Evolutionary conservation across 2,329 filamentous ascomycete species (phyloP).

Genomic region (Hymenoscyphus linearis): DNA sequence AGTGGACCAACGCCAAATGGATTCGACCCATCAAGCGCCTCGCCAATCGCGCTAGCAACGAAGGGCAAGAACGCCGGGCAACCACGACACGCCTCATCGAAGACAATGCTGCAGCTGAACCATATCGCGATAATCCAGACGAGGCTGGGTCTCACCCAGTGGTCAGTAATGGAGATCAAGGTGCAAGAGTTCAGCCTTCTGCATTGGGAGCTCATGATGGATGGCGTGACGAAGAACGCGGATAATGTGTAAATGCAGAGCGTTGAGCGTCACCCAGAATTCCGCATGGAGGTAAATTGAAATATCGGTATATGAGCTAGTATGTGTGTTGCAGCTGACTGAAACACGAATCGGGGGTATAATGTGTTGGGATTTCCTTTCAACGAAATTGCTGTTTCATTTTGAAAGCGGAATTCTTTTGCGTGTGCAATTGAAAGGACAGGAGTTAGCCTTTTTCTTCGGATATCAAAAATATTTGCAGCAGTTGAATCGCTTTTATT

Average conservation of each 20-base stretch:
- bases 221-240: slow-evolving; percentile 20
- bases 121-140: slow-evolving; percentile 23
- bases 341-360: too few species aligned
- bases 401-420: too few species aligned
- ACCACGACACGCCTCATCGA: slow-evolving; percentile 24
- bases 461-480: too few species aligned
- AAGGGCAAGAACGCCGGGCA: slow-evolving; percentile 21
- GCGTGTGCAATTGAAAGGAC: too few species aligned
- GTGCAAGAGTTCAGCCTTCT: slow-evolving; percentile 26
- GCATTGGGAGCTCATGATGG: slow-evolving; percentile 17
- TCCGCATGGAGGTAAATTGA: too few species aligned
- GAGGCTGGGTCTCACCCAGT: background rate
- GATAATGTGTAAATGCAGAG: background rate
- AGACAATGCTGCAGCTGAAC: slow-evolving; percentile 16
- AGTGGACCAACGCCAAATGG: slow-evolving; percentile 21
- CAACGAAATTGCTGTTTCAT: too few species aligned
- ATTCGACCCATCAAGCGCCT: slow-evolving; percentile 15
- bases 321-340: too few species aligned
- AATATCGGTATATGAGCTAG: too few species aligned
- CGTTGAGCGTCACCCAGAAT: too few species aligned
- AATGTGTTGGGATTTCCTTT: too few species aligned
- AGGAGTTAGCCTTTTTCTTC: too few species aligned
- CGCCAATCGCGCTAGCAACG: slow-evolving; percentile 11
- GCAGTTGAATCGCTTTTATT: too few species aligned
- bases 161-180: slow-evolving; percentile 8